Evolutionary conservation across 129 eudicot genomes (phyloP).

Genomic region (Ambrosia trifida): DNA sequence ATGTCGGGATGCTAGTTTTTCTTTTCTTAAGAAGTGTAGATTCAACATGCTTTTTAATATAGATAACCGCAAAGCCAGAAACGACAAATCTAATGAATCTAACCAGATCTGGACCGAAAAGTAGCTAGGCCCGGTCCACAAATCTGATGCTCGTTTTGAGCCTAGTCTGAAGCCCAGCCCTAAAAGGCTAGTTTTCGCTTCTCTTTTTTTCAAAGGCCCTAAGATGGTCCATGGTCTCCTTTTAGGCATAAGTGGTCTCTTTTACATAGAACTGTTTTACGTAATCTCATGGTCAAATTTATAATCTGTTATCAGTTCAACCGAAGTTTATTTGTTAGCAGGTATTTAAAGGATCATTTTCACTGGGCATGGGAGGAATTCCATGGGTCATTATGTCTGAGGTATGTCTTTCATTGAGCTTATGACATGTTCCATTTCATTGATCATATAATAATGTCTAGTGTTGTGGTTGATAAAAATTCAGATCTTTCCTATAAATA

Average conservation of each 20-base stretch:
- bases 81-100: not conserved
- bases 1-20: not conserved
- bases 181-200: not conserved
- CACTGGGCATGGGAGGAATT: constrained; percentile 91
- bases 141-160: not conserved
- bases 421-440: constrained; percentile 14
- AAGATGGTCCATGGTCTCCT: too few relatives aligned
- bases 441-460: not conserved
- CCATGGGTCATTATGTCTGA: constrained; percentile 96
- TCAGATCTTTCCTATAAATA: constrained; percentile 90
- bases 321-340: constrained; percentile 28
- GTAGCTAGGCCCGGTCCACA: not conserved
- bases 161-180: not conserved
- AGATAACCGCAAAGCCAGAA: not conserved
- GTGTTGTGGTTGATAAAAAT: not conserved
- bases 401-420: constrained; percentile 43
- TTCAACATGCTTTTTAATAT: not conserved
- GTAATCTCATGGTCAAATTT: not conserved
- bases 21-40: not conserved
- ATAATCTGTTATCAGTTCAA: not conserved
- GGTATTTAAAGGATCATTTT: constrained; percentile 68
- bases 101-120: not conserved
- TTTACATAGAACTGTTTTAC: not conserved
- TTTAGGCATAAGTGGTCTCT: not conserved
- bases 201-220: not conserved